Conservation (phyloP, 495 filamentous ascomycete genomes). For the Neurospora sp. region DNA sequence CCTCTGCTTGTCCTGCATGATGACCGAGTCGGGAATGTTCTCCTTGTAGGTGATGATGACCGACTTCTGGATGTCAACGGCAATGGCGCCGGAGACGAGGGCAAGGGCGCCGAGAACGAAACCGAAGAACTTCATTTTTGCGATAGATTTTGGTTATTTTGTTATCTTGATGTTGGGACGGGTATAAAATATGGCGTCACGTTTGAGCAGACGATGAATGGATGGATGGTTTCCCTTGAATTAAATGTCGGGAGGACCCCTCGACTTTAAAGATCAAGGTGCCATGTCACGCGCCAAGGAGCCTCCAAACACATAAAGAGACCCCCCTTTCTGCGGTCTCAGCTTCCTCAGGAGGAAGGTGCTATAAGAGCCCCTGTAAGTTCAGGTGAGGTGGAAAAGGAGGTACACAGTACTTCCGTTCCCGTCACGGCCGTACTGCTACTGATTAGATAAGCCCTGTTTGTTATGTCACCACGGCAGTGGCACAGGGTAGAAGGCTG, state of each 20-base stretch:
- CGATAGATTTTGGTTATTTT: neutral
- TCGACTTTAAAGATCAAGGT: constrained; percentile 2
- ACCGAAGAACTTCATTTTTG: constrained; percentile 50
- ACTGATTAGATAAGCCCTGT: neutral
- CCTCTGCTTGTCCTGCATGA: constrained; percentile 59
- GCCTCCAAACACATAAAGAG: neutral
- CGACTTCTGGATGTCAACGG: constrained; percentile 51
- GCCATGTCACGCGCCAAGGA: constrained; percentile 5
- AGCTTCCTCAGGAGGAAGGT: neutral
- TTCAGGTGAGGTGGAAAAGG: neutral
- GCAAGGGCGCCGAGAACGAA: constrained; percentile 46
- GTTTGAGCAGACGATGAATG: constrained; percentile 1
- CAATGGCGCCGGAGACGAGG: constrained; percentile 40
- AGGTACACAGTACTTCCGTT: neutral
- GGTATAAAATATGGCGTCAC: neutral
- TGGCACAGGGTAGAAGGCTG: neutral
- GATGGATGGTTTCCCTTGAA: constrained; percentile 5
- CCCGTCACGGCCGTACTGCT: neutral
- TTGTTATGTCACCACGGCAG: neutral
- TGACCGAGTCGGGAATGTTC: constrained; percentile 57
- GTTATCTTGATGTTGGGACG: neutral
- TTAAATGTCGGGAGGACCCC: constrained; percentile 4
- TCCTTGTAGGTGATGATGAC: constrained; percentile 70
- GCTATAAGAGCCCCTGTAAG: neutral
- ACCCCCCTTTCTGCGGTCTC: neutral